These are phyloP conservation scores for Amylostereum areolatum DNA, from an alignment of 1,284 basidiomycete genomes.

Conservation along the genomic window DNA sequence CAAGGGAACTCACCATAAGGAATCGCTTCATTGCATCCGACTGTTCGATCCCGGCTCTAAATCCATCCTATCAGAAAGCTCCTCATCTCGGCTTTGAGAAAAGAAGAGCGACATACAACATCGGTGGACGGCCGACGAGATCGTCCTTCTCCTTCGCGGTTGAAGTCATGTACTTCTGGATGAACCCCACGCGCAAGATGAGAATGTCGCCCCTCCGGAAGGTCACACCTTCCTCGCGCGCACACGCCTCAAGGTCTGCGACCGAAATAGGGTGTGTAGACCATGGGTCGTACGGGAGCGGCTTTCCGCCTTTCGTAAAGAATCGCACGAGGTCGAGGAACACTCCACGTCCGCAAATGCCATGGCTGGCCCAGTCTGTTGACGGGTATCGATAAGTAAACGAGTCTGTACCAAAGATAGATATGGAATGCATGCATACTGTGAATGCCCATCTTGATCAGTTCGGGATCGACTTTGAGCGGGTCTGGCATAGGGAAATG, in stretches of 20 bases:
- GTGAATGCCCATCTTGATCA: slow-evolving; percentile 58
- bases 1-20: slow-evolving; percentile 43
- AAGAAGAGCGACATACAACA: slow-evolving; percentile 35
- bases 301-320: slow-evolving; percentile 35
- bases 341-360: slow-evolving; percentile 68
- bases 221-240: slow-evolving; percentile 50
- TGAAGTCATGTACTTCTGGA: slow-evolving; percentile 45
- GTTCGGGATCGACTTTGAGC: slow-evolving; percentile 38
- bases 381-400: neutral
- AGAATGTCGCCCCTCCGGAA: slow-evolving; percentile 60
- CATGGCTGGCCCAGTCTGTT: slow-evolving; percentile 67
- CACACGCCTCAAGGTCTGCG: slow-evolving; percentile 54
- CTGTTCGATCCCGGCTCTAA: slow-evolving; percentile 63
- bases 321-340: slow-evolving; percentile 59
- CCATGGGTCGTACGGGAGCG: slow-evolving; percentile 62
- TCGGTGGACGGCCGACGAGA: slow-evolving; percentile 38
- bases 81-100: slow-evolving; percentile 2
- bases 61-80: slow-evolving; percentile 3
- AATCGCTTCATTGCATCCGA: slow-evolving; percentile 68
- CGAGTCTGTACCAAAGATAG: neutral
- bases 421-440: slow-evolving; percentile 34
- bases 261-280: slow-evolving; percentile 51
- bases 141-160: slow-evolving; percentile 41
- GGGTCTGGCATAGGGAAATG: slow-evolving; percentile 45
- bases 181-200: slow-evolving; percentile 62